A percentile compares a stretch with the other conserved stretches of the same genome.
These are phyloP conservation scores for Cicer cuneatum DNA, from an alignment of 306 rosid species.

Conservation along the genomic window DNA sequence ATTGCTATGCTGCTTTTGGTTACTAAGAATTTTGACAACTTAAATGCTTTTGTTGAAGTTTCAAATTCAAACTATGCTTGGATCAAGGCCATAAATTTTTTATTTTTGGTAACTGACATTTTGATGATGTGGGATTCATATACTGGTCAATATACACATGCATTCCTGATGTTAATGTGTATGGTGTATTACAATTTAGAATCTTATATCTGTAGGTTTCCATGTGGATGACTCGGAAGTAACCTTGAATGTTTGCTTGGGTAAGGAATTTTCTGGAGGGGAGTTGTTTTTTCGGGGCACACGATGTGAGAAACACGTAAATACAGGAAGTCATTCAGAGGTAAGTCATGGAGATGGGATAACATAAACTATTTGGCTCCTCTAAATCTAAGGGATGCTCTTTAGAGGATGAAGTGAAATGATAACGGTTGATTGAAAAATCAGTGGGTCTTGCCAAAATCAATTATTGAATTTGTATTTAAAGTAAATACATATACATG, in stretches of 20 bases:
- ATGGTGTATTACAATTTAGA: slow-evolving; percentile 33
- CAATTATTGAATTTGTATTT: neutral
- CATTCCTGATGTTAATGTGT: slow-evolving; percentile 21
- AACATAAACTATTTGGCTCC: slow-evolving; percentile 15
- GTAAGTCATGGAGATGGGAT: slow-evolving; percentile 44
- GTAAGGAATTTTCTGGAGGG: slow-evolving; percentile 68
- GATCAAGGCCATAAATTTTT: slow-evolving; percentile 19
- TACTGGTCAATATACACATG: slow-evolving; percentile 5
- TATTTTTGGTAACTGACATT: slow-evolving; percentile 16
- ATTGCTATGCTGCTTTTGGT: slow-evolving; percentile 18
- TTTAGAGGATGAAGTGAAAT: neutral
- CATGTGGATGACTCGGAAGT: slow-evolving; percentile 75
- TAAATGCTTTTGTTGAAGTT: slow-evolving; percentile 38
- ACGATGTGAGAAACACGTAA: slow-evolving; percentile 66
- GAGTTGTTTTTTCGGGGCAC: slow-evolving; percentile 65
- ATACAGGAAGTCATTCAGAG: slow-evolving; percentile 57
- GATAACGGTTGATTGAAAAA: neutral
- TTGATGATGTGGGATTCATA: slow-evolving; percentile 33
- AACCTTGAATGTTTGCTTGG: slow-evolving; percentile 68
- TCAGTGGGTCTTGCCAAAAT: too few species aligned
- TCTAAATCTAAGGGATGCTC: neutral
- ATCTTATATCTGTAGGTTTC: slow-evolving; percentile 57
- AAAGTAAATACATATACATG: neutral
- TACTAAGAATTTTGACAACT: slow-evolving; percentile 18
- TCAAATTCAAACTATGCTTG: slow-evolving; percentile 33